Percentiles rank a stretch among this genome's conserved stretches.
Evolutionary conservation across 23 red algal species (phyloP).

Genomic region (Pyropia yezoensis): DNA sequence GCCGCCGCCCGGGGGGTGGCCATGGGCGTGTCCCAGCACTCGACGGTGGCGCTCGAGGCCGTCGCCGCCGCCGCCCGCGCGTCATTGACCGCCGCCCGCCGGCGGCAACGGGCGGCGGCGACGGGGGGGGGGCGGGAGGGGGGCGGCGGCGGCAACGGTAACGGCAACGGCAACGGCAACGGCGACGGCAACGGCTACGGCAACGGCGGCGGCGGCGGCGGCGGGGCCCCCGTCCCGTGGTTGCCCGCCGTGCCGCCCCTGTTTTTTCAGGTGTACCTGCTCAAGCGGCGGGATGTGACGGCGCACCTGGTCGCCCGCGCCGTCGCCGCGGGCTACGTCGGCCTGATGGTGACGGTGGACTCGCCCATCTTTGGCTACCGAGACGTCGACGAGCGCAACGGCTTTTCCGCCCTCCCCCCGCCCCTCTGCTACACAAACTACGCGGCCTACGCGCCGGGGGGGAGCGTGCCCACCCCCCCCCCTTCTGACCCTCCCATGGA

Average conservation of each 20-base stretch:
- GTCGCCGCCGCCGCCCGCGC: background rate
- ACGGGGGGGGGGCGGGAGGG: no score
- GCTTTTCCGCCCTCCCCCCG: constrained; percentile 6
- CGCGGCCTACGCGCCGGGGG: background rate
- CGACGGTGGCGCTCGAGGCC: constrained; percentile 2
- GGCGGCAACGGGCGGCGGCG: no score
- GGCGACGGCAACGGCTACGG: no score
- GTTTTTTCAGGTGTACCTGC: constrained; percentile 15
- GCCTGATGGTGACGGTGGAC: constrained; percentile 9
- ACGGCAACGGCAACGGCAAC: no score
- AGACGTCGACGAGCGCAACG: constrained; percentile 5
- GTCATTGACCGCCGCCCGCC: background rate
- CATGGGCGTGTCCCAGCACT: constrained; percentile 14
- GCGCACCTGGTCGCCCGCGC: constrained; percentile 3
- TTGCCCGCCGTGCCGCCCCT: background rate
- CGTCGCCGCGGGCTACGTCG: background rate
- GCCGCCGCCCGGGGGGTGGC: constrained; percentile 2
- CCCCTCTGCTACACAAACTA: constrained; percentile 12
- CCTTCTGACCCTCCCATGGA: no score
- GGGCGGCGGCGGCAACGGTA: no score
- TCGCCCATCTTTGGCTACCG: constrained; percentile 27
- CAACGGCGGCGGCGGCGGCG: no score
- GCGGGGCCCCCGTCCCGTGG: no score
- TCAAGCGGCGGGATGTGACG: constrained; percentile 5
- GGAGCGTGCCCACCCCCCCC: no score